Evolutionary conservation across 2,329 filamentous ascomycete genomes (phyloP), one percentile per base, ranked within the genome.

Genomic region (Mycosphaerella sp.): DNA sequence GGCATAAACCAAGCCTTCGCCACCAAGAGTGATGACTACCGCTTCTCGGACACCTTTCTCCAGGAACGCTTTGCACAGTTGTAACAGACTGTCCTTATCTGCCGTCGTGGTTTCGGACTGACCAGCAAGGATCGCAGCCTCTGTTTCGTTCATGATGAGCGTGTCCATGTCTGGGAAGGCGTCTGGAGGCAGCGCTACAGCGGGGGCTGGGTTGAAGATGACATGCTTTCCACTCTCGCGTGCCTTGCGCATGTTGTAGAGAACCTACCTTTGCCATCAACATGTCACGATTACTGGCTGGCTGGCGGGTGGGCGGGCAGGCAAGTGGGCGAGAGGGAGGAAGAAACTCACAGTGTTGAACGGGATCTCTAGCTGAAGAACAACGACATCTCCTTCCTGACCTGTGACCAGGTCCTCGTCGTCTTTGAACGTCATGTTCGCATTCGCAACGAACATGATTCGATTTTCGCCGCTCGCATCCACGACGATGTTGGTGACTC

Each of bases 131-230:
- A 91, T 80, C 7, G 84, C 80, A 2, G 90, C 88, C 74, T 96
- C 91, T 1, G 86, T 93, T 75, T 96, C 91, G 67, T 97, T 96
- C 64, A 96, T 81, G 48, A 96, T 81, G 42, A 96, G 76, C 64
- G 95, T 89, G 41, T 83, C 82, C 32, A 96, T 78, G 1, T 80
- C 81, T 6, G 69, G 63, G 67, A 87, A 93, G 7, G 82, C 83
- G 29, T 81, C 77, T 0, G 76, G 75, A 1, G 88, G 89, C 3
- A 95, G 72, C 7, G 74, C 70, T 43, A 84, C 78, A 3, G 90
- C 89, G 1, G 76, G 76, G 2, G 91, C 91, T 12, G 91, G 90
- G 70, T 96, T 97, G 59, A 95, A 79, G 47, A 96, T 79, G 2
- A 92, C 85, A 49, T 71, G 67, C 45, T 64, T 67, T 11, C 66